These are phyloP conservation scores for Linum tenue DNA, from an alignment of 345 rosid genomes.

Conservation along the genomic window DNA sequence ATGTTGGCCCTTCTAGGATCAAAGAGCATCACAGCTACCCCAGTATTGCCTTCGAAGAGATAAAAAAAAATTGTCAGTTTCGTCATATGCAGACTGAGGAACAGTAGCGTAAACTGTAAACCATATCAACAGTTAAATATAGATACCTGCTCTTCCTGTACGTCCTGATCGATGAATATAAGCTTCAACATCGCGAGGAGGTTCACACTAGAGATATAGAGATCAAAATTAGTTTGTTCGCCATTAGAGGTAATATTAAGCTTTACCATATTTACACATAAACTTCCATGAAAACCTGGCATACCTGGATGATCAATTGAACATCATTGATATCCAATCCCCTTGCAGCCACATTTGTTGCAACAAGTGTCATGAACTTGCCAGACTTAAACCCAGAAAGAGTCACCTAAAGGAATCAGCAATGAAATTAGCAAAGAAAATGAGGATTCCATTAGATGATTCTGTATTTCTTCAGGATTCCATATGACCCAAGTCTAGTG, in stretches of 20 bases:
- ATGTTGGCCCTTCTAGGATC: constrained; percentile 72
- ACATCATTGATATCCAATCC: constrained; percentile 95
- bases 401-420: constrained; percentile 48
- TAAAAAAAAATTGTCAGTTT: constrained; percentile 6
- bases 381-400: constrained; percentile 87
- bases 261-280: neutral
- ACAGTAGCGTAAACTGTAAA: neutral
- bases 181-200: constrained; percentile 95
- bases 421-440: constrained; percentile 1
- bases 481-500: too few relatives aligned
- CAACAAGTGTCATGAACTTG: constrained; percentile 79
- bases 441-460: neutral
- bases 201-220: constrained; percentile 61
- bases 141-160: constrained; percentile 93
- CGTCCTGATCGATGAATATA: constrained; percentile 98
- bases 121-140: neutral
- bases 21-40: constrained; percentile 90
- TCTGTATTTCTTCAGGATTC: neutral
- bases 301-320: constrained; percentile 90
- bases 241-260: neutral
- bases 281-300: constrained; percentile 4
- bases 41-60: constrained; percentile 58
- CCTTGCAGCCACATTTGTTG: constrained; percentile 96
- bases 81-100: constrained; percentile 5
- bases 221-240: constrained; percentile 2